Conservation (phyloP, 768 basidiomycete genomes). For the Myochromella boudieri region DNA sequence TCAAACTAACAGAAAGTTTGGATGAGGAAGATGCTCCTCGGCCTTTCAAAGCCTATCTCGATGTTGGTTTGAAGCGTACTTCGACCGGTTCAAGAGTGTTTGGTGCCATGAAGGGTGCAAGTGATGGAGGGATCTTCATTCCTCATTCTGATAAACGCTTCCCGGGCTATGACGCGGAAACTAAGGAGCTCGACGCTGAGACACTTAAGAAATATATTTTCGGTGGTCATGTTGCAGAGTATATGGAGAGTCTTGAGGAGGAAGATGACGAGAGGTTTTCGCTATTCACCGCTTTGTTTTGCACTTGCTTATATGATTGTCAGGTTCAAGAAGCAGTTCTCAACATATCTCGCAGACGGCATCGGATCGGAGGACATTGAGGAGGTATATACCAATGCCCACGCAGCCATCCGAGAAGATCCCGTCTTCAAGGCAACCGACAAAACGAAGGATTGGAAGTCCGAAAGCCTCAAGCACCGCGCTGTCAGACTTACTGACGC, state of each 20-base stretch:
- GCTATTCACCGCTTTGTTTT: neutral
- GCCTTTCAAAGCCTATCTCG: slow-evolving; percentile 99
- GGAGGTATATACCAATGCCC: slow-evolving; percentile 90
- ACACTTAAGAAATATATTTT: slow-evolving; percentile 96
- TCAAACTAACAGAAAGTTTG: slow-evolving; percentile 79
- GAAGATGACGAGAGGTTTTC: slow-evolving; percentile 95
- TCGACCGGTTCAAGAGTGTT: slow-evolving; percentile 97
- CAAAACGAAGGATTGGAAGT: slow-evolving; percentile 90
- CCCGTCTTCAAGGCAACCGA: slow-evolving; percentile 88
- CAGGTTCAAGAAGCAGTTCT: slow-evolving; percentile 97
- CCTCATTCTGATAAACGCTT: slow-evolving; percentile 98
- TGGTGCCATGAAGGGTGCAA: slow-evolving; percentile 98
- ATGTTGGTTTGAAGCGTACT: slow-evolving; percentile 96
- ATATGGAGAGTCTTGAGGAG: slow-evolving; percentile 99
- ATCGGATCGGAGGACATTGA: slow-evolving; percentile 96
- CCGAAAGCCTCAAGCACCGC: slow-evolving; percentile 76
- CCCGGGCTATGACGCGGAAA: slow-evolving; percentile 94
- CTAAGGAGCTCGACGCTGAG: slow-evolving; percentile 92
- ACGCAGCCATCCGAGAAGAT: slow-evolving; percentile 95
- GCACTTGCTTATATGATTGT: neutral
- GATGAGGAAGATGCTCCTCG: slow-evolving; percentile 93
- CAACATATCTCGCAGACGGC: slow-evolving; percentile 93
- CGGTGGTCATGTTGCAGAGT: slow-evolving; percentile 97
- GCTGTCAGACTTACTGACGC: slow-evolving; percentile 67
- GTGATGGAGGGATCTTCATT: slow-evolving; percentile 96